These are phyloP conservation scores for Pseudomonodictys pantanalensis DNA, from an alignment of 495 filamentous ascomycete species.

Conservation along the genomic window DNA sequence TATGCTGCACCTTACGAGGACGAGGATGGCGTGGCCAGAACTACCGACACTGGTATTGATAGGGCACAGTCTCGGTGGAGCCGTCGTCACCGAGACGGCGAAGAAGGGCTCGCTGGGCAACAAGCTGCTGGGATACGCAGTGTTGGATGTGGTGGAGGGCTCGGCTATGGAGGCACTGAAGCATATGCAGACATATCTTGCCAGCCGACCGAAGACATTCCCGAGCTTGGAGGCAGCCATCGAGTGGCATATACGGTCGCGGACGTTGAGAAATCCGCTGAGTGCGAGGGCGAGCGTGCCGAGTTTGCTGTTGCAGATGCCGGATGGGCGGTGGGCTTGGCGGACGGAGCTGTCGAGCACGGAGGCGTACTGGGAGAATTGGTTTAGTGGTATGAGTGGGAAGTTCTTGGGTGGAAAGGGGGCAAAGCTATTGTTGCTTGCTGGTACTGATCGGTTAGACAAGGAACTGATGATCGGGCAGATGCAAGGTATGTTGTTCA, in stretches of 20 bases:
- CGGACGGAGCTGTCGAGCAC: constrained; percentile 79
- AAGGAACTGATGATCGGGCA: constrained; percentile 96
- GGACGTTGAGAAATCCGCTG: constrained; percentile 77
- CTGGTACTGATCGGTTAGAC: constrained; percentile 90
- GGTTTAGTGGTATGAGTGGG: constrained; percentile 82
- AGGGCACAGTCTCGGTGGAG: constrained; percentile 95
- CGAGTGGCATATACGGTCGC: constrained; percentile 90
- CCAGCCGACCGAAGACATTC: constrained; percentile 78
- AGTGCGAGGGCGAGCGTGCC: constrained; percentile 88
- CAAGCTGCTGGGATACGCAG: constrained; percentile 77
- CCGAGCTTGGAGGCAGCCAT: constrained; percentile 71
- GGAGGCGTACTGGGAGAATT: constrained; percentile 88
- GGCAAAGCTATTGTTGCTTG: constrained; percentile 86
- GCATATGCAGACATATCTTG: constrained; percentile 89
- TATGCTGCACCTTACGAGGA: constrained; percentile 62
- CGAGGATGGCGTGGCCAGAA: constrained; percentile 64
- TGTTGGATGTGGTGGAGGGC: constrained; percentile 93
- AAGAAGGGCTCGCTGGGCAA: constrained; percentile 60
- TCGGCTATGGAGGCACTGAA: constrained; percentile 88
- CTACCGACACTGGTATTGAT: constrained; percentile 77
- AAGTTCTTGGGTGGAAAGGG: constrained; percentile 84
- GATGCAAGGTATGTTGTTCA: constrained; percentile 70
- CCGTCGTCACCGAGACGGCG: constrained; percentile 84
- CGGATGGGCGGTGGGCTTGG: constrained; percentile 69
- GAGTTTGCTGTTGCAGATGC: constrained; percentile 60